Evolutionary conservation across 257 asterid species (phyloP), one percentile per base, ranked within the genome.

Genomic region (Petunia secreta): DNA sequence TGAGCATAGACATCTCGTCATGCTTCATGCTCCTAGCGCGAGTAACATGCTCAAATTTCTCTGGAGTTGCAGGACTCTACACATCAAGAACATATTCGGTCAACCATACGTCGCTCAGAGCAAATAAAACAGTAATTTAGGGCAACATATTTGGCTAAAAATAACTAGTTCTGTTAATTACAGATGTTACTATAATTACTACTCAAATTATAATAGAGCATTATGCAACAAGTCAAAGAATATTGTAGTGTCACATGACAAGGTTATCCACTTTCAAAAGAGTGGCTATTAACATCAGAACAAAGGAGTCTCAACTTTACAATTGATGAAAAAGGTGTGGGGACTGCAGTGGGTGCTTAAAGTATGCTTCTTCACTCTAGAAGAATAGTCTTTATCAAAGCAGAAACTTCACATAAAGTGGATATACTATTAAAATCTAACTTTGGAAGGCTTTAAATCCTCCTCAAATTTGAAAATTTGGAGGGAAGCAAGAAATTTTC

Each of bases 1-100:
- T 86, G 57, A 90, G 86, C 82, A 84, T 62, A 34, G 57, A 39
- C 6, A 66, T 63, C 15, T 88, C 92, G n/a, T 87, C 92, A 0
- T 83, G 87, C 65, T 89, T 91, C 87, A 82, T 76, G 75, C 90
- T 91, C 89, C 89, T 78, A 1, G 85, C 80, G 62, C 89, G 88
- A 41, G 41, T 80, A 7, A 86, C 83, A 55, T 84, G 94, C 82
- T 95, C 98, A 36, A 77, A 85, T 81, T 93, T 95, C 88, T 93
- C 99, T 5, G 97, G 98, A 16, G 99, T 95, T 53, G 85, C 86
- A 38, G 97, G 97, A 6, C 93, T 97, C 99, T 95, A 82, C 84
- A 64, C 75, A 63, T 77, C 41, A 77, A 77, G 40, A 66, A 36
- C 37, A 58, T 63, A 25, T 79, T 46, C 39, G 60, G 3, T 75